Evolutionary conservation across 2,329 filamentous ascomycete genomes (phyloP).

Genomic region (Clarireedia hainanense): DNA sequence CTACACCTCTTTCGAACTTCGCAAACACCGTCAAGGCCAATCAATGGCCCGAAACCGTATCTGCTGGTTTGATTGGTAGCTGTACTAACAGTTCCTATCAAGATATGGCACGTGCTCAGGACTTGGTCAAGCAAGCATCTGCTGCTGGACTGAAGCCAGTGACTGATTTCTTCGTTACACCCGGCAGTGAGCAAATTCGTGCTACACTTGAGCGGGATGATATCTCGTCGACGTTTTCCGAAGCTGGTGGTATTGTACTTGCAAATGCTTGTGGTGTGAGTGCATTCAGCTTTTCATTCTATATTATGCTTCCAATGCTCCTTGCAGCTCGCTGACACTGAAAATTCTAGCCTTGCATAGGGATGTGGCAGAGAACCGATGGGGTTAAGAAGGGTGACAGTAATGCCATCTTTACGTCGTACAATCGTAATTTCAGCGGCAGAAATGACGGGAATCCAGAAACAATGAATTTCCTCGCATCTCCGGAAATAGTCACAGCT

Average conservation of each 20-base stretch:
- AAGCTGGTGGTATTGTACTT: slow-evolving; percentile 79
- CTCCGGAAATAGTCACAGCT: slow-evolving; percentile 91
- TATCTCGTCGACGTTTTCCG: slow-evolving; percentile 76
- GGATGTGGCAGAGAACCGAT: slow-evolving; percentile 91
- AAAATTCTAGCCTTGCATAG: slow-evolving; percentile 53
- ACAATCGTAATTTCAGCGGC: slow-evolving; percentile 97
- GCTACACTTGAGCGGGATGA: slow-evolving; percentile 87
- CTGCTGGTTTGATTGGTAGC: slow-evolving; percentile 89
- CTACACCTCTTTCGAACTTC: slow-evolving; percentile 86
- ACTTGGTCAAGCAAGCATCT: slow-evolving; percentile 83
- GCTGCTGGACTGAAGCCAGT: slow-evolving; percentile 85
- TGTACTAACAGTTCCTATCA: slow-evolving; percentile 99
- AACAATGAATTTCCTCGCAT: slow-evolving; percentile 98
- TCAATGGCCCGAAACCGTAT: slow-evolving; percentile 84
- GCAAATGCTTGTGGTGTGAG: slow-evolving; percentile 77
- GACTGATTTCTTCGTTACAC: slow-evolving; percentile 90
- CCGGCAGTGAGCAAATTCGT: slow-evolving; percentile 92
- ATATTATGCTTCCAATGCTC: neutral
- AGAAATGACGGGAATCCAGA: slow-evolving; percentile 94
- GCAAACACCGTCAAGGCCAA: slow-evolving; percentile 76
- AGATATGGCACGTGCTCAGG: slow-evolving; percentile 94
- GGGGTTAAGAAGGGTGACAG: slow-evolving; percentile 73
- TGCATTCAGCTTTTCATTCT: neutral
- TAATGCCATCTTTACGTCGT: slow-evolving; percentile 94
- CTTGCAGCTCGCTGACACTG: neutral